A percentile compares a stretch with the other conserved stretches of the same genome.
These are phyloP conservation scores for Peronospora destructor DNA, from an alignment of 352 stramenopile genomes.

Conservation along the genomic window DNA sequence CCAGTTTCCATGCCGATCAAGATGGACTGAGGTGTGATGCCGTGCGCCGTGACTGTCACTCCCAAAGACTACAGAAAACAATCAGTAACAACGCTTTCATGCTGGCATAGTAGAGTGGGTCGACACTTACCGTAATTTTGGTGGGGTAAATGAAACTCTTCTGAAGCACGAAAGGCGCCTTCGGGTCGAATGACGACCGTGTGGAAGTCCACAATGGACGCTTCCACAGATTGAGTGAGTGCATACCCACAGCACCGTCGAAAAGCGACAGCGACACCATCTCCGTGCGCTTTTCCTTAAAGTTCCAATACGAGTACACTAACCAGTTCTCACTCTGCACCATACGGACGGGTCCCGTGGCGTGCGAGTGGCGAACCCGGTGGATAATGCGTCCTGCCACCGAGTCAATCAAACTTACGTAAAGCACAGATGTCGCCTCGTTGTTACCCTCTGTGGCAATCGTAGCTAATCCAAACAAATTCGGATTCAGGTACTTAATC, in stretches of 20 bases:
- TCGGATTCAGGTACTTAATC: conserved; percentile 97
- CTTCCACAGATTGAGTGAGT: conserved; percentile 93
- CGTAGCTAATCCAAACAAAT: conserved; percentile 90
- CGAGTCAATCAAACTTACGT: conserved; percentile 91
- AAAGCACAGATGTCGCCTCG: conserved; percentile 45
- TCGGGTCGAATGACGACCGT: conserved; percentile 90
- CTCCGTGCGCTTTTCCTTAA: conserved; percentile 79
- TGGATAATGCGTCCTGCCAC: conserved; percentile 92
- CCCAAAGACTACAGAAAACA: conserved; percentile 59
- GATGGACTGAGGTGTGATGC: conserved; percentile 93
- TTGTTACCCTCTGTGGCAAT: conserved; percentile 47
- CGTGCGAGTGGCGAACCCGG: conserved; percentile 83
- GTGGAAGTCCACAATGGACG: conserved; percentile 81
- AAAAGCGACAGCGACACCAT: conserved; percentile 87
- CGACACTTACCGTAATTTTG: conserved; percentile 57
- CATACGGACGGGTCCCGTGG: conserved; percentile 54
- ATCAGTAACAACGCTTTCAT: conserved; percentile 2
- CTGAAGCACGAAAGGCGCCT: conserved; percentile 88
- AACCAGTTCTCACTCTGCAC: conserved; percentile 94
- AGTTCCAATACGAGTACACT: conserved; percentile 95
- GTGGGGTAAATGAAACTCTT: conserved; percentile 92
- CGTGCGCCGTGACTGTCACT: conserved; percentile 88
- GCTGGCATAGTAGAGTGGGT: not conserved
- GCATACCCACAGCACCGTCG: conserved; percentile 93
- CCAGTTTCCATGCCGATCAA: conserved; percentile 89